Conservation (phyloP, 2,329 filamentous ascomycete species). For the Bretziella fagacearum region DNA sequence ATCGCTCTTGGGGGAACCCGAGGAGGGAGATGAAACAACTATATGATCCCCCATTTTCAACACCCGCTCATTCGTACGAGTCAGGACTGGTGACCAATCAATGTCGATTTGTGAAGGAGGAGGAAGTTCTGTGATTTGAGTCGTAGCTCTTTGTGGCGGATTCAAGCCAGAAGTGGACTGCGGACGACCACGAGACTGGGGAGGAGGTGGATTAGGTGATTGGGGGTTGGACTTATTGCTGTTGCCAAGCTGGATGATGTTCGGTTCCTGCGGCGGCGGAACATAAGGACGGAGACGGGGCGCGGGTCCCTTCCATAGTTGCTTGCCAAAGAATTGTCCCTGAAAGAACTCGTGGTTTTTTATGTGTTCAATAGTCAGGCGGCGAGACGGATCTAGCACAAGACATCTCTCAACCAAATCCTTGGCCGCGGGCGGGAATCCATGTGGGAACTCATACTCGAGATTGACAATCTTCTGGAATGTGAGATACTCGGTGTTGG, state of each 20-base stretch:
- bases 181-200: constrained; percentile 2
- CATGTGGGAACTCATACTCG: constrained; percentile 82
- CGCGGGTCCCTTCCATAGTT: constrained; percentile 76
- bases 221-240: not conserved
- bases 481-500: constrained; percentile 84
- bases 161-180: constrained; percentile 2
- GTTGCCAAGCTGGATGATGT: constrained; percentile 46
- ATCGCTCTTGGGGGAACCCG: constrained; percentile 53
- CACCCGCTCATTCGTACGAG: constrained; percentile 79
- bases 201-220: not conserved
- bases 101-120: constrained; percentile 96
- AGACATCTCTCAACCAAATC: constrained; percentile 83
- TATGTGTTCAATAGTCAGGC: constrained; percentile 86
- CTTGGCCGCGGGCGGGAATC: constrained; percentile 70
- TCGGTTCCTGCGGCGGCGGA: constrained; percentile 56
- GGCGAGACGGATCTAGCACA: constrained; percentile 68
- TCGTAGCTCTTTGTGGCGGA: not conserved
- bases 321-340: constrained; percentile 66
- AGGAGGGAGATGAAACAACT: constrained; percentile 62
- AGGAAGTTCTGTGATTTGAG: constrained; percentile 72
- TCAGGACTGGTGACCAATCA: constrained; percentile 94
- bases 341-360: constrained; percentile 94
- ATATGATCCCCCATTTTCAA: constrained; percentile 82
- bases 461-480: constrained; percentile 95
- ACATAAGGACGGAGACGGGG: constrained; percentile 73